Conservation (phyloP, 106 monocot species). For the Acanthochlamys bracteata region DNA sequence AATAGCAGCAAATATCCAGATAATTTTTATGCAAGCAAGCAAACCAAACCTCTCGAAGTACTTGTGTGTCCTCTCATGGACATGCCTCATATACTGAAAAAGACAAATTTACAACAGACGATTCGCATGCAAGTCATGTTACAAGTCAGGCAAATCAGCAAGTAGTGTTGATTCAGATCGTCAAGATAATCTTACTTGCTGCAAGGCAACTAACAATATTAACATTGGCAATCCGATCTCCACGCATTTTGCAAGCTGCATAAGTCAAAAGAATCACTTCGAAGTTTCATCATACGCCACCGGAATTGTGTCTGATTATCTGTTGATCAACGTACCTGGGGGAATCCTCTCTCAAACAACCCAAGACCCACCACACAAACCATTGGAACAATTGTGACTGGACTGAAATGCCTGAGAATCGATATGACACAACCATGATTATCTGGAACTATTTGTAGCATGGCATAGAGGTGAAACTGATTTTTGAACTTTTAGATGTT, state of each 20-base stretch:
- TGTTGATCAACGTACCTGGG: slow-evolving; percentile 43
- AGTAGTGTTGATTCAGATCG: no score
- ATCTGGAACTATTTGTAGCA: no score
- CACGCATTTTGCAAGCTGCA: slow-evolving; percentile 86
- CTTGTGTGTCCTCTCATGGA: slow-evolving; percentile 26
- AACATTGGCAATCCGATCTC: slow-evolving; percentile 95
- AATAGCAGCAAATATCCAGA: slow-evolving; percentile 82
- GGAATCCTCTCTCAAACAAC: slow-evolving; percentile 71
- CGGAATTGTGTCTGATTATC: no score
- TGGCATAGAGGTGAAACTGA: no score
- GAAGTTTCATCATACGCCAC: neutral
- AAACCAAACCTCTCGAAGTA: slow-evolving; percentile 63
- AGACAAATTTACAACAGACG: neutral
- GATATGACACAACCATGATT: no score
- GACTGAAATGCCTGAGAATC: slow-evolving; percentile 59
- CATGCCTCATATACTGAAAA: slow-evolving; percentile 48
- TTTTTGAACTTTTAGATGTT: no score
- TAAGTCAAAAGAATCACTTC: no score
- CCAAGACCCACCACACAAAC: slow-evolving; percentile 86
- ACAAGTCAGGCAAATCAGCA: neutral
- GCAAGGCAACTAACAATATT: slow-evolving; percentile 44
- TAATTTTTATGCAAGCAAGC: slow-evolving; percentile 56
- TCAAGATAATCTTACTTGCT: slow-evolving; percentile 31
- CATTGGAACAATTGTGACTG: slow-evolving; percentile 57
- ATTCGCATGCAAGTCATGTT: neutral